A percentile compares a stretch with the other conserved stretches of the same genome.
Evolutionary conservation across 768 basidiomycete species (phyloP).

Genomic region (Coprinopsis strossmayeri): DNA sequence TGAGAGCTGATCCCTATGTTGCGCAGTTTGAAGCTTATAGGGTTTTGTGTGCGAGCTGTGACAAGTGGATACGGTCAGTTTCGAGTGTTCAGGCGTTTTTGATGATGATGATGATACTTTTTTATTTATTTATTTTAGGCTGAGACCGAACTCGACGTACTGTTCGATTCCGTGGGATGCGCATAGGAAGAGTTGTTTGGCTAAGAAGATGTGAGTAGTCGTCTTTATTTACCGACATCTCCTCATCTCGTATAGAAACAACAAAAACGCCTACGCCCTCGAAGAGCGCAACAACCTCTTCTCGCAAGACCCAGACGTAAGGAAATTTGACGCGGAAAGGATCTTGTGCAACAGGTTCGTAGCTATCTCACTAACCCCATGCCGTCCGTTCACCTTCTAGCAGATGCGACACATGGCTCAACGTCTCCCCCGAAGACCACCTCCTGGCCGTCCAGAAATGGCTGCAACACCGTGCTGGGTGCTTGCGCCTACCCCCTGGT

Average conservation of each 20-base stretch:
- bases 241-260: constrained; percentile 23
- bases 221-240: constrained; percentile 1
- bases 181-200: constrained; percentile 74
- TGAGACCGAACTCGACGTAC: constrained; percentile 82
- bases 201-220: constrained; percentile 61
- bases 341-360: constrained; percentile 40
- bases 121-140: constrained; percentile 41
- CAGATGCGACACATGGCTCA: constrained; percentile 68
- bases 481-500: constrained; percentile 31
- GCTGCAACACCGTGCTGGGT: constrained; percentile 54
- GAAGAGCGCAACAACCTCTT: constrained; percentile 57
- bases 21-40: constrained; percentile 78
- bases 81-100: neutral
- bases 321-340: constrained; percentile 70
- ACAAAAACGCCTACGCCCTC: constrained; percentile 50
- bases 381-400: neutral
- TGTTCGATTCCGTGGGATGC: constrained; percentile 89
- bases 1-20: constrained; percentile 66
- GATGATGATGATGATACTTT: neutral
- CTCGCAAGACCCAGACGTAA: constrained; percentile 60
- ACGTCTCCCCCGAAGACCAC: constrained; percentile 54
- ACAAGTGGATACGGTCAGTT: constrained; percentile 79
- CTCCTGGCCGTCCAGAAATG: constrained; percentile 56
- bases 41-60: constrained; percentile 72
- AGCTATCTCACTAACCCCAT: neutral